Evolutionary conservation across 108 stramenopile species (phyloP), one percentile per base, ranked within the genome.

Genomic region (Nitzschia putrida): DNA sequence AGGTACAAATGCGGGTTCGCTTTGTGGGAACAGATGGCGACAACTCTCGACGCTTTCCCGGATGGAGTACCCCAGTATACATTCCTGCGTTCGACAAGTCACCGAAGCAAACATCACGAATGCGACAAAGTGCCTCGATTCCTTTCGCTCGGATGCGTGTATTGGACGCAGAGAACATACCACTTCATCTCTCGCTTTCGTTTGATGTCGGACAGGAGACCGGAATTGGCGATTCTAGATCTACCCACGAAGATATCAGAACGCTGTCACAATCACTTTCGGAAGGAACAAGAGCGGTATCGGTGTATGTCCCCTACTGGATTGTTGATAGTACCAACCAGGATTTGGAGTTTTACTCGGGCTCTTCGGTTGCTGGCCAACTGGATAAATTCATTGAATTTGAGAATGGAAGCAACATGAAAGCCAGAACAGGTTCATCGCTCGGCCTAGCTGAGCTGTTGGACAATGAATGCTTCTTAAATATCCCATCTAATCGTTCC

Each of bases 281-380:
- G n/a, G 39, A 58, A n/a, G 71, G 63, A 9, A 73, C 65, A 22
- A 41, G 81, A 41, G 69, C 51, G 47, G 68, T 82, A 12, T 64
- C 57, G 1, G 60, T 87, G 16, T 82, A 66, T 64, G 78, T 80
- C 2, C 86, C 83, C 18, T 80, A 69, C 34, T 83, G 84, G 80
- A 70, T 88, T 44, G 74, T 84, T 47, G 84, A 88, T 55, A 52
- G 69, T 25, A 81, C 81, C 2, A 80, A 80, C 13, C 66, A 79
- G 53, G 80, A 79, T 54, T 53, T 88, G 14, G 80, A 85, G 66
- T 88, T 83, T 54, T 65, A 56, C 24, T 55, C 77, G 10, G 73
- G 70, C n/a, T 43, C 55, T 12, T 50, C 64, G 22, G 42, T 83
- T 26, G 73, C 82, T 25, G 82, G 82, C 60, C 82, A 83, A 45